phyloP scores from a whole-genome alignment of 1,284 basidiomycete species.

The Ustilago nuda region DNA sequence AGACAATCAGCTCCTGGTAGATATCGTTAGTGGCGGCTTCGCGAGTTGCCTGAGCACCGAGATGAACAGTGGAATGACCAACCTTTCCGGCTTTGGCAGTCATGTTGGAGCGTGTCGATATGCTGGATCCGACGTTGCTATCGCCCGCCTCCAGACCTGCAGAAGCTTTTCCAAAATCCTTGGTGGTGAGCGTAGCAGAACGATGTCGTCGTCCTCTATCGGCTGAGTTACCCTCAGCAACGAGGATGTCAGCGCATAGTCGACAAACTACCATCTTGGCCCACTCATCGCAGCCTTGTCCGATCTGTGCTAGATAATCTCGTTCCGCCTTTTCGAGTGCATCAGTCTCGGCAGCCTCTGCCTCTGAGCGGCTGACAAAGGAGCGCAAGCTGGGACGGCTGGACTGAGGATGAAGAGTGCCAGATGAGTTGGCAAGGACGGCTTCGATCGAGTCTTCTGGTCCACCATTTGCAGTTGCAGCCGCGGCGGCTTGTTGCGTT shows the following conservation, averaged over 20 bases:
- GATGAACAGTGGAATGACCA: constrained; percentile 8
- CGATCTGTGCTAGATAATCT: constrained; percentile 42
- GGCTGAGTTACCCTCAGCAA: constrained; percentile 3
- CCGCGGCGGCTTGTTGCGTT: constrained; percentile 33
- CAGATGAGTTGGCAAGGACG: constrained; percentile 7
- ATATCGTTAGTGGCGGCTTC: background rate
- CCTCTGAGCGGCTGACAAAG: constrained; percentile 38
- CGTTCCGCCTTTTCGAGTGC: constrained; percentile 52
- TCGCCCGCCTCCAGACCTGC: constrained; percentile 7
- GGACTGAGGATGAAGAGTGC: constrained; percentile 24
- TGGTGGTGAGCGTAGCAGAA: constrained; percentile 43
- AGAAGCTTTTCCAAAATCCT: constrained; percentile 19
- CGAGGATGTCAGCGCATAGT: constrained; percentile 33
- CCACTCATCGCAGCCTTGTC: constrained; percentile 52
- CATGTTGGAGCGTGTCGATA: constrained; percentile 50
- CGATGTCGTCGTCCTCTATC: constrained; percentile 18
- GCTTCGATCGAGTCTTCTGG: constrained; percentile 36
- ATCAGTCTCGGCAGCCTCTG: constrained; percentile 53
- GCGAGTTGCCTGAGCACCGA: background rate
- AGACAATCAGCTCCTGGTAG: constrained; percentile 21
- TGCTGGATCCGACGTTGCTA: constrained; percentile 19
- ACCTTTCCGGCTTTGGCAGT: constrained; percentile 39
- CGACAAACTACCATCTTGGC: constrained; percentile 57
- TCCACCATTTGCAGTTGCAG: constrained; percentile 17
- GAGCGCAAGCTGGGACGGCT: constrained; percentile 42